Conservation (phyloP, 768 basidiomycete species). For the Ramaria sp. region DNA sequence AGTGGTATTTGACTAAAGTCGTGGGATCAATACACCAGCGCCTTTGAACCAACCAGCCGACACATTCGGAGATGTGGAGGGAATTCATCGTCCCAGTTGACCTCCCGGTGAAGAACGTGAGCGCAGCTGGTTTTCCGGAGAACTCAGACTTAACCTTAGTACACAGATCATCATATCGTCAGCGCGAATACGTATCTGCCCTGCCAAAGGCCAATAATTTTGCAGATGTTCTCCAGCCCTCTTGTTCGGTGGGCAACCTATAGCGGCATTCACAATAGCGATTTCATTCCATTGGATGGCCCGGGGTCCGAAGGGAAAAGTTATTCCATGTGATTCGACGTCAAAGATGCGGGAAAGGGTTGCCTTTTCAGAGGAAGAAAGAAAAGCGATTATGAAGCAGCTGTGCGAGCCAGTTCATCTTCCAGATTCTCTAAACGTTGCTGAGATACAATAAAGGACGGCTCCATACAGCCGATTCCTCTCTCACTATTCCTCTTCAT, state of each 20-base stretch:
- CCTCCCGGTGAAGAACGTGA: constrained; percentile 68
- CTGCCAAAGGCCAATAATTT: constrained; percentile 26
- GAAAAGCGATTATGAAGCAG: constrained; percentile 69
- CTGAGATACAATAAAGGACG: constrained; percentile 44
- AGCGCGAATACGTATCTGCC: constrained; percentile 36
- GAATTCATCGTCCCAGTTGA: constrained; percentile 79
- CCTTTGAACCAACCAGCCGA: constrained; percentile 23
- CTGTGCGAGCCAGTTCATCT: constrained; percentile 32
- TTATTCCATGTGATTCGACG: constrained; percentile 65
- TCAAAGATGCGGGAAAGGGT: constrained; percentile 69
- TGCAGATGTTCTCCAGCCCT: constrained; percentile 14
- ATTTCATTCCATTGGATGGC: constrained; percentile 71
- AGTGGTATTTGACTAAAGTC: background rate
- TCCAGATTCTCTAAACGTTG: background rate
- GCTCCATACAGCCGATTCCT: constrained; percentile 42
- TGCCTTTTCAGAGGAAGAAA: constrained; percentile 90
- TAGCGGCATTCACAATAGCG: constrained; percentile 57
- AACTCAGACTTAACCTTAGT: constrained; percentile 2
- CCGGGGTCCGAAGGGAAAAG: constrained; percentile 24
- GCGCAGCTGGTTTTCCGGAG: constrained; percentile 17
- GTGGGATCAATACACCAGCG: constrained; percentile 13
- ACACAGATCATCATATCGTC: constrained; percentile 62
- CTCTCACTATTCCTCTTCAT: constrained; percentile 75
- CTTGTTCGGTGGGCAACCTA: constrained; percentile 80
- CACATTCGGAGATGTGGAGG: constrained; percentile 42